phyloP scores from a whole-genome alignment of 1,139 yeast species.

The Debaryomyces coudertii region DNA sequence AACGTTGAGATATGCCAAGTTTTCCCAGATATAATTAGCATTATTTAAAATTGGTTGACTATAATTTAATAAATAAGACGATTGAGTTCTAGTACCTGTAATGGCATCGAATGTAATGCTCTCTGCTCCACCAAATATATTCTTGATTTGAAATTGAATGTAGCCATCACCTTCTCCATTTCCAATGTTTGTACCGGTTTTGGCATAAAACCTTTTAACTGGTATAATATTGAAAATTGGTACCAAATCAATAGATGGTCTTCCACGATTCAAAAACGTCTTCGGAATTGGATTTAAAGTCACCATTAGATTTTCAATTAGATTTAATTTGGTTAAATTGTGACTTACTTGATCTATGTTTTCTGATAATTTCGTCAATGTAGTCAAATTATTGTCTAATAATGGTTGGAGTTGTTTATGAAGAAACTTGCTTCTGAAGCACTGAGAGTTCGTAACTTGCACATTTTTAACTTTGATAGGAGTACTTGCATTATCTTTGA shows the following conservation, averaged over 20 bases:
- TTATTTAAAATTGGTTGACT: slow-evolving; percentile 62
- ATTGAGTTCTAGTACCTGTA: slow-evolving; percentile 76
- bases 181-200: slow-evolving; percentile 92
- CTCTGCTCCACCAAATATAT: slow-evolving; percentile 91
- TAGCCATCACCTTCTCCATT: slow-evolving; percentile 96
- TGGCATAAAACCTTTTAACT: slow-evolving; percentile 68
- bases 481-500: slow-evolving; percentile 43
- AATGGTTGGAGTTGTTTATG: slow-evolving; percentile 59
- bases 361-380: slow-evolving; percentile 39
- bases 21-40: slow-evolving; percentile 57
- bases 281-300: slow-evolving; percentile 38
- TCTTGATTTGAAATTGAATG: slow-evolving; percentile 71
- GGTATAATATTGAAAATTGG: slow-evolving; percentile 65
- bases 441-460: slow-evolving; percentile 57
- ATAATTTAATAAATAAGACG: slow-evolving; percentile 68
- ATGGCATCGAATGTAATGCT: slow-evolving; percentile 73
- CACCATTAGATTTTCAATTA: slow-evolving; percentile 49
- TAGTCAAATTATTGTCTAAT: slow-evolving; percentile 34
- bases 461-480: slow-evolving; percentile 53
- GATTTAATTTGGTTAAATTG: slow-evolving; percentile 45
- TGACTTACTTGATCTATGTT: slow-evolving; percentile 47
- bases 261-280: slow-evolving; percentile 14
- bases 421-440: slow-evolving; percentile 55
- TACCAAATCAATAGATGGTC: slow-evolving; percentile 43
- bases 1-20: slow-evolving; percentile 58